Conservation (phyloP, 2,329 filamentous ascomycete species). For the Biscogniauxia marginata region DNA sequence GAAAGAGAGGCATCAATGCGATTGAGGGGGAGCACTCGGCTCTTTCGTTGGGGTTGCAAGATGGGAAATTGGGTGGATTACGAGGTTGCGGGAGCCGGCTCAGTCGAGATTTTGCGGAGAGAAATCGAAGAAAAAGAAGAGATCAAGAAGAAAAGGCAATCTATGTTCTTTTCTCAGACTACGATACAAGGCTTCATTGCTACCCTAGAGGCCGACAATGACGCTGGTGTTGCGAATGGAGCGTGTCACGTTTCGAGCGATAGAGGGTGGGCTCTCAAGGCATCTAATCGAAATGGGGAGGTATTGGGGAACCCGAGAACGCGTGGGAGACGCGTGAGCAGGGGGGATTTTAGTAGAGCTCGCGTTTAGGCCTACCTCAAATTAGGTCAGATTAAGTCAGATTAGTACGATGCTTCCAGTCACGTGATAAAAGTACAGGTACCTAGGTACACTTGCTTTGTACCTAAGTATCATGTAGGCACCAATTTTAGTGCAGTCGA, state of each 20-base stretch:
- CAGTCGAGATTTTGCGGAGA: too few relatives aligned
- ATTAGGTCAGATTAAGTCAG: background rate
- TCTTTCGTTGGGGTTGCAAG: conserved; percentile 1
- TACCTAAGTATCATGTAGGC: background rate
- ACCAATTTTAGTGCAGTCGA: too few relatives aligned
- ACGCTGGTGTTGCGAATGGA: background rate
- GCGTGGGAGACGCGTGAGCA: conserved; percentile 11
- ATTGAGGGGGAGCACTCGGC: conserved; percentile 10
- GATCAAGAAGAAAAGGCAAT: background rate
- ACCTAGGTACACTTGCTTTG: too few relatives aligned
- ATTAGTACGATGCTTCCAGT: too few relatives aligned
- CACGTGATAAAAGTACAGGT: too few relatives aligned
- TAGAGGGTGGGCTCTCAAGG: background rate
- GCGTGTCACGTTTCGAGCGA: conserved; percentile 1
- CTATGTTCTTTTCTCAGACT: background rate
- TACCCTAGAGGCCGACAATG: background rate
- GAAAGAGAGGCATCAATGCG: conserved; percentile 46
- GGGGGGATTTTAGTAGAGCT: background rate
- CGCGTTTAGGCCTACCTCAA: background rate
- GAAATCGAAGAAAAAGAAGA: background rate
- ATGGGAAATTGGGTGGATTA: too few relatives aligned
- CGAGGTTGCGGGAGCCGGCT: too few relatives aligned
- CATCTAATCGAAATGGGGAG: conserved; percentile 3
- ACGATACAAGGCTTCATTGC: background rate
- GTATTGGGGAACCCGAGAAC: conserved; percentile 8